Evolutionary conservation across 2,329 filamentous ascomycete genomes (phyloP).

Genomic region (Phialophora tarda): DNA sequence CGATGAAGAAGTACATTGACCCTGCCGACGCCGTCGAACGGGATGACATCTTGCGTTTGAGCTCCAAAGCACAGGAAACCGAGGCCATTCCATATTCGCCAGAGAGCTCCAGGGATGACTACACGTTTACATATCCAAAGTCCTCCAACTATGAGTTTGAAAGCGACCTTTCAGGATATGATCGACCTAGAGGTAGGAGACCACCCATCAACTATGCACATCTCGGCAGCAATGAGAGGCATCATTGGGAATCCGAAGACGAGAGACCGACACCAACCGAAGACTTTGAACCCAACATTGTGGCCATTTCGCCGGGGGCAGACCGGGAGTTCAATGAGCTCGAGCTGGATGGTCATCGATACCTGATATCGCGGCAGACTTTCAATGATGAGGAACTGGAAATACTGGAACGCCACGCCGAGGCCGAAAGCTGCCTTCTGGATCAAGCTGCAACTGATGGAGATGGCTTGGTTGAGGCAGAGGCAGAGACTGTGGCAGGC

Average conservation of each 20-base stretch:
- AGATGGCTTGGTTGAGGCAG: not conserved
- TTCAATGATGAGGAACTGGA: conserved; percentile 36
- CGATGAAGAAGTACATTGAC: conserved; percentile 38
- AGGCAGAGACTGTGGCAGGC: not conserved
- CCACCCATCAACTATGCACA: conserved; percentile 35
- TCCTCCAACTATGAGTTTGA: conserved; percentile 40
- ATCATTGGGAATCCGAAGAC: conserved; percentile 29
- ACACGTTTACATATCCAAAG: conserved; percentile 39
- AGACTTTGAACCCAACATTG: conserved; percentile 37
- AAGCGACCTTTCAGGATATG: conserved; percentile 36
- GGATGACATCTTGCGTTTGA: conserved; percentile 39
- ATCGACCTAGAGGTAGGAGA: conserved; percentile 35
- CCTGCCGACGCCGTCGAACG: conserved; percentile 39
- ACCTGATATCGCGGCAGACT: conserved; percentile 31
- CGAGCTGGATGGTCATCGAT: conserved; percentile 37
- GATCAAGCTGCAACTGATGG: not conserved
- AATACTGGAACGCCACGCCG: conserved; percentile 26
- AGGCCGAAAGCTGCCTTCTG: conserved; percentile 2
- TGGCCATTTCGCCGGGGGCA: conserved; percentile 33
- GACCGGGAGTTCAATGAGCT: conserved; percentile 38
- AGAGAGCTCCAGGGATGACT: conserved; percentile 39
- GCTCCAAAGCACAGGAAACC: conserved; percentile 20
- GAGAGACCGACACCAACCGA: conserved; percentile 21
- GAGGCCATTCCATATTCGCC: conserved; percentile 33
- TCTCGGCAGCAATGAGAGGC: conserved; percentile 31